Base-by-base conservation (phyloP, 2,329 filamentous ascomycete genomes). In the Talaromyces albobiverticillius region DNA sequence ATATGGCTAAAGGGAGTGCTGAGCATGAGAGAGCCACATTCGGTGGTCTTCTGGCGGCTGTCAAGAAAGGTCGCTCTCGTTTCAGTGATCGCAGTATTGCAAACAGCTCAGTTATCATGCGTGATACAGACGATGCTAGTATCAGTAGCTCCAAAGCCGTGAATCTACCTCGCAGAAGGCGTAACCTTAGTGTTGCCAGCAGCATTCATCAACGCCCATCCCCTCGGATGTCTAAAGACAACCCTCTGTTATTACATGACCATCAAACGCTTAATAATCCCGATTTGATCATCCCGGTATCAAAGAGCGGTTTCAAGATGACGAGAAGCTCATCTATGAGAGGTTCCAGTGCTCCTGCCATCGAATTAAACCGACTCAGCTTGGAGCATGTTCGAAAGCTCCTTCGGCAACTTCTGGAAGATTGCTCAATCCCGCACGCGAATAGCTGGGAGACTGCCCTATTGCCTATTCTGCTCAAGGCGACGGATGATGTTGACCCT, bases 401-500 rank as follows among this genome's bases (percentile, higher is more conserved):
- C 3, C 79, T 99, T 14, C 84, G 83, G 38, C 94, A 99, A 69
- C 80, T 97, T 32, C 74, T 99, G 1, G 79, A 86, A 57, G 93
- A 96, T 67, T 82, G 84, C 2, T 79, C 82, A 3, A 84, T 99
- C 22, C 81, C 87, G 11, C 87, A 89, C 62, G 78, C 84, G 1
- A 76, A 82, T 2, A 87, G 87, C 25, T 99, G 94, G 94, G 89
- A 96, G 67, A 92, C 86, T 61, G 90, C 93, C 0, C 77, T 99
- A 11, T 82, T 96, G 38, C 94, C 94, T 0, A 95, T 99, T 50
- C 79, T 99, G 18, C 78, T 96, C 20, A 88, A 88, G 62, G 94
- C 92, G 59, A 95, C 93, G 0, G 91, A 96, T 60, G 94, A 97
- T 66, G 92, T 99, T 3, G 88, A 95, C 59, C 94, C 94, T 1